A percentile compares a stretch with the other conserved stretches of the same genome.
Conservation (phyloP, 2,329 filamentous ascomycete species). For the Beauveria caledonica region DNA sequence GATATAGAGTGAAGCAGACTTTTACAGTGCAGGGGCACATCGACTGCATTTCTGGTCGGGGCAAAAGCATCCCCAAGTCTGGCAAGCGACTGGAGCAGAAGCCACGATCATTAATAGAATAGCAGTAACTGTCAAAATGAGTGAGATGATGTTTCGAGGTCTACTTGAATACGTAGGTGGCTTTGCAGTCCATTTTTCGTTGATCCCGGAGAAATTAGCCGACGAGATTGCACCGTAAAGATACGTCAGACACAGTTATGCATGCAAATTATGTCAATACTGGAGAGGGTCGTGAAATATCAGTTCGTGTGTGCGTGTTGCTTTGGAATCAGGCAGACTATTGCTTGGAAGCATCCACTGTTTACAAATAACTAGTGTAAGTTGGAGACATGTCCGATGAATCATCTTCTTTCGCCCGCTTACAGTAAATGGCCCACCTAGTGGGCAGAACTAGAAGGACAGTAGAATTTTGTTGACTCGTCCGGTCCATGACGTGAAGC, state of each 20-base stretch:
- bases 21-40: background rate
- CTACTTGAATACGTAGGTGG: no score
- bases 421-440: background rate
- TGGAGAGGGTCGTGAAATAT: background rate
- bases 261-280: background rate
- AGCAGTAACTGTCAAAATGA: no score
- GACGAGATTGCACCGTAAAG: background rate
- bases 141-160: no score
- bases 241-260: background rate
- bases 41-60: background rate
- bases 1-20: background rate
- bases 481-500: conserved; percentile 1
- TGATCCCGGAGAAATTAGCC: no score
- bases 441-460: background rate
- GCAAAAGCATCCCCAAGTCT: no score
- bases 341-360: background rate
- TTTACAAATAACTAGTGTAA: background rate
- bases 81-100: no score
- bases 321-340: conserved; percentile 3
- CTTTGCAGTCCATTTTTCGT: no score
- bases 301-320: background rate
- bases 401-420: background rate
- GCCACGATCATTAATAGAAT: no score
- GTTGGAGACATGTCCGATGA: conserved; percentile 4
- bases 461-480: conserved; percentile 4